Base-by-base conservation (phyloP, 2,329 filamentous ascomycete species). In the Macrophomina pseudophaseolina region DNA sequence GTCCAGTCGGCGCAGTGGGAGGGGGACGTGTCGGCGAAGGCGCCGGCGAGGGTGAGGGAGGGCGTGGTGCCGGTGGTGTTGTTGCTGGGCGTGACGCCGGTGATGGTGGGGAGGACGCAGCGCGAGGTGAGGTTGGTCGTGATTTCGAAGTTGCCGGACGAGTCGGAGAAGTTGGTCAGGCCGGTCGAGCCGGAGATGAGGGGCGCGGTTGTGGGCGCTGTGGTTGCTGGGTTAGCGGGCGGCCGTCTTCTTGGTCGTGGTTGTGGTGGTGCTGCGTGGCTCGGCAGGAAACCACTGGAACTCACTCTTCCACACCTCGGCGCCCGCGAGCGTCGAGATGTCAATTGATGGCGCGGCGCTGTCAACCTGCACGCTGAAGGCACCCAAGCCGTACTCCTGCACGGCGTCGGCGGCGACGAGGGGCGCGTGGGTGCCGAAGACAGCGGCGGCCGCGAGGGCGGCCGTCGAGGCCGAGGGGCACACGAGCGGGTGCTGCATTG, bases 71-170 rank as follows among this genome's bases (percentile, higher is more conserved):
- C 16, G 38, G 52, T 44, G 35, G 46, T 42, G 8, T 30, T 32
- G 42, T 35, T 49, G 16, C 40, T 28, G 14, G 6, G 18, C 23
- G 28, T 44, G 48, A 64, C 60, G 64, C 46, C 30, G 56, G 38
- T 32, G 46, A 66, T 62, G 65, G 3, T 38, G 3, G 65, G 65
- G n/a, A 11, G 18, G 23, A n/a, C 7, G 56, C 56, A 66, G 11
- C n/a, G 28, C 2, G 48, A 18, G 35, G 48, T 42, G 11, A 54
- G 28, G 33, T 40, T 11, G 30, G 38, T 48, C 9, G 56, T 53
- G 56, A 66, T 66, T 32, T 66, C 65, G 49, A 66, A 62, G 65
- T 66, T 66, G 35, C 65, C 65, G 14, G 65, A 66, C 12, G 65
- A 62, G 52, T 62, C 54, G 56, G 65, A 62, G 49, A 62, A 33